Evolutionary conservation across 1,139 yeast species (phyloP).

Genomic region (Torulaspora pretoriensis): DNA sequence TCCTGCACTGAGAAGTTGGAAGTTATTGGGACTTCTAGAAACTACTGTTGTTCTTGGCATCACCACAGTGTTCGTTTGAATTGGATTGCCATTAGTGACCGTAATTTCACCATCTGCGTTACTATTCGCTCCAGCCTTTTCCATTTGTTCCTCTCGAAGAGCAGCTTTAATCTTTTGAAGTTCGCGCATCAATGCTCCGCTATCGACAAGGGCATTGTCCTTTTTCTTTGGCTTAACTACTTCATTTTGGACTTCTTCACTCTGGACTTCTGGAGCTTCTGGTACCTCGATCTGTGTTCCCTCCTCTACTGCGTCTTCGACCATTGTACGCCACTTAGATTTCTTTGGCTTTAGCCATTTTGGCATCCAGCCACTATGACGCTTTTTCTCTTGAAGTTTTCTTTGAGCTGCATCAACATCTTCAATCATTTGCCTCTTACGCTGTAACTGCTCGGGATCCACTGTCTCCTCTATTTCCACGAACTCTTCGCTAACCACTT

Average conservation of each 20-base stretch:
- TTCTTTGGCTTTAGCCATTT: conserved; percentile 69
- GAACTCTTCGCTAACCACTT: conserved; percentile 83
- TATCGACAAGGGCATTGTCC: conserved; percentile 30
- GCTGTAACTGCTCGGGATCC: conserved; percentile 80
- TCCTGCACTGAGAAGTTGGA: conserved; percentile 33
- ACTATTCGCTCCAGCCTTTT: background rate
- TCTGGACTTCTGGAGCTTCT: conserved; percentile 7
- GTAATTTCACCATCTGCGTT: background rate
- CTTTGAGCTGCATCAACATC: conserved; percentile 86
- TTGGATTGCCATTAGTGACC: background rate
- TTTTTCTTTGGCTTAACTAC: conserved; percentile 16
- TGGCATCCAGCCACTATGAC: conserved; percentile 47
- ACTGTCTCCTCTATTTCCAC: conserved; percentile 90
- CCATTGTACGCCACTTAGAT: conserved; percentile 62
- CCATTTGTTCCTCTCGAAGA: conserved; percentile 21
- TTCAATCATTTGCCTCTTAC: conserved; percentile 69
- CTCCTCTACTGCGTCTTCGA: conserved; percentile 51
- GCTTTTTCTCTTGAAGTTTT: conserved; percentile 46
- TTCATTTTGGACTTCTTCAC: conserved; percentile 4
- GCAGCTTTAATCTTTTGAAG: conserved; percentile 28
- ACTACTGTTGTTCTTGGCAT: background rate
- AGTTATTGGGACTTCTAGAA: conserved; percentile 19
- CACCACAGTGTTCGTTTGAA: background rate
- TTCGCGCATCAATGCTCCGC: conserved; percentile 31
- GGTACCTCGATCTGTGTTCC: conserved; percentile 12